Evolutionary conservation across 164 flowering plant genomes (phyloP).

Genomic region (Tetrastigma voinierianum): DNA sequence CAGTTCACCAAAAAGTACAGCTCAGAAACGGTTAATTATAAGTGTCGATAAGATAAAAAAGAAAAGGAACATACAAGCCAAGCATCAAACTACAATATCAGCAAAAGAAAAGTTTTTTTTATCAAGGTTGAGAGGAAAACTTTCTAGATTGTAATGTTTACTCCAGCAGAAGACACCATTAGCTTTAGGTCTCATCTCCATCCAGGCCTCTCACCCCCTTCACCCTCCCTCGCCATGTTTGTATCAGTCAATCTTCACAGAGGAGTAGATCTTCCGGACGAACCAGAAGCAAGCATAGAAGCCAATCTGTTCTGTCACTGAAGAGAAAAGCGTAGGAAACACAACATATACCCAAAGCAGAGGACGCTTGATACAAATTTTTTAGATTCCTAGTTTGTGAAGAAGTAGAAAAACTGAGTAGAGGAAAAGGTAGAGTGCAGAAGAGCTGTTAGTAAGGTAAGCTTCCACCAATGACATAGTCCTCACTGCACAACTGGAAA

Average conservation of each 20-base stretch:
- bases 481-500: conserved; percentile 90
- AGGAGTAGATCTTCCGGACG: conserved; percentile 77
- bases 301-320: conserved; percentile 77
- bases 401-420: conserved; percentile 80
- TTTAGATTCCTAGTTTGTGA: conserved; percentile 75
- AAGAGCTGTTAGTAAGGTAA: conserved; percentile 86
- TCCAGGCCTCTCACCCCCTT: neutral
- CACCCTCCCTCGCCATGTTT: neutral
- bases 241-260: conserved; percentile 57
- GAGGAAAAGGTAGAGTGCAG: conserved; percentile 78
- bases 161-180: neutral
- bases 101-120: conserved; percentile 7
- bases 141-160: neutral
- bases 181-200: neutral
- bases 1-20: conserved; percentile 8
- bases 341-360: conserved; percentile 76
- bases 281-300: conserved; percentile 92
- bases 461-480: conserved; percentile 92
- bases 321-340: conserved; percentile 82
- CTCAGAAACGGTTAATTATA: conserved; percentile 1
- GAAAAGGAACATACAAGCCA: neutral
- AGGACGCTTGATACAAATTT: conserved; percentile 75
- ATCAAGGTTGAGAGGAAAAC: neutral
- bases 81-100: conserved; percentile 11
- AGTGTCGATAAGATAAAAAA: conserved; percentile 3